These are phyloP conservation scores for Pythium apleroticum DNA, from an alignment of 352 stramenopile genomes.

Conservation along the genomic window DNA sequence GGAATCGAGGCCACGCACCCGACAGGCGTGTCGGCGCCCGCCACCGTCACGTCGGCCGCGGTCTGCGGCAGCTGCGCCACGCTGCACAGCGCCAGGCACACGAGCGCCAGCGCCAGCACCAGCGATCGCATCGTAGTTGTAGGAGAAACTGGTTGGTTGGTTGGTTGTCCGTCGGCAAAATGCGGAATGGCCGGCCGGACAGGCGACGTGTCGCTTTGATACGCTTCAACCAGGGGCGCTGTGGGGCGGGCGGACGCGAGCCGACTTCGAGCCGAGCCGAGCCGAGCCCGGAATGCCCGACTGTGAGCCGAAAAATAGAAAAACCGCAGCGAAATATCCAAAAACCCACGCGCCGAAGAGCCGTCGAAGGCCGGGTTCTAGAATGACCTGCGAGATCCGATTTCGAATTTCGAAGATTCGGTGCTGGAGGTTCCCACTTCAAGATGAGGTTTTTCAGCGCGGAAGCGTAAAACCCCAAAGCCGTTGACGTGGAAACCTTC, in stretches of 20 bases:
- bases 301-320: conserved; percentile 20
- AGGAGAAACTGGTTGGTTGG: neutral
- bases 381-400: conserved; percentile 25
- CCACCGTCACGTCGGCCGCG: conserved; percentile 19
- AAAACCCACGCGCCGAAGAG: conserved; percentile 15
- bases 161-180: conserved; percentile 15
- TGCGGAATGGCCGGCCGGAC: conserved; percentile 20
- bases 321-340: conserved; percentile 15
- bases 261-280: conserved; percentile 9
- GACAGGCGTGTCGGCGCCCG: conserved; percentile 12
- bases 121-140: conserved; percentile 21
- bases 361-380: conserved; percentile 29
- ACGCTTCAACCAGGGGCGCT: conserved; percentile 4
- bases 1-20: conserved; percentile 23
- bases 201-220: conserved; percentile 12
- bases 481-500: conserved; percentile 25
- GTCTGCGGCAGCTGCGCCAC: conserved; percentile 23
- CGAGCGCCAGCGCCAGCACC: conserved; percentile 23
- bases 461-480: conserved; percentile 19
- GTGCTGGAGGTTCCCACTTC: conserved; percentile 24
- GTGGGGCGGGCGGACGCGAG: neutral
- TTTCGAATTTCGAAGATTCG: conserved; percentile 19
- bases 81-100: conserved; percentile 28
- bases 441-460: conserved; percentile 33
- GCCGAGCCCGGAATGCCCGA: conserved; percentile 1